These are phyloP conservation scores for Triticum turgidum DNA, from an alignment of 176 grass and related monocot genomes.

Conservation along the genomic window DNA sequence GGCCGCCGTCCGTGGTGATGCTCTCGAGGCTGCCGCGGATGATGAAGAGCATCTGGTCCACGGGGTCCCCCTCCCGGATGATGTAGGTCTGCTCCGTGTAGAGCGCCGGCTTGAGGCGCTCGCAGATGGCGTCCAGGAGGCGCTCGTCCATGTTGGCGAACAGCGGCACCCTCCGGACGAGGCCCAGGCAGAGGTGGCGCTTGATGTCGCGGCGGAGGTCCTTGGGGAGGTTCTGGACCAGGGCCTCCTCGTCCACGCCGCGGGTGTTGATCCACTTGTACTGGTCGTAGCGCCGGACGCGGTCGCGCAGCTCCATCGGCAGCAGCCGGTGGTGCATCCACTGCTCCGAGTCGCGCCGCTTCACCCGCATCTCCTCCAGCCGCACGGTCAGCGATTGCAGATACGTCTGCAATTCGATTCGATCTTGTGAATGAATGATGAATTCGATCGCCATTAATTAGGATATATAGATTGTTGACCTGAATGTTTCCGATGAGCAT, in stretches of 20 bases:
- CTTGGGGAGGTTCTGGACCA: slow-evolving; percentile 71
- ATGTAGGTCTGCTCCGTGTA: slow-evolving; percentile 66
- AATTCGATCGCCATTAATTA: no score
- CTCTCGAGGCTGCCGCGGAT: slow-evolving; percentile 65
- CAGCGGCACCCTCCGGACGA: slow-evolving; percentile 61
- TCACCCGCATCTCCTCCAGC: slow-evolving; percentile 70
- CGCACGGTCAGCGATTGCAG: slow-evolving; percentile 68
- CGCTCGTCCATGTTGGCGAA: slow-evolving; percentile 86
- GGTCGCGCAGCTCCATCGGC: slow-evolving; percentile 58
- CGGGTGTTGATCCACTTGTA: slow-evolving; percentile 81
- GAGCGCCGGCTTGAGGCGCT: slow-evolving; percentile 58
- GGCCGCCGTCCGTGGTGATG: slow-evolving; percentile 64
- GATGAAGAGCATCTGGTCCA: slow-evolving; percentile 79
- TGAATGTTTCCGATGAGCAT: slow-evolving; percentile 85
- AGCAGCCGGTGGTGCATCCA: slow-evolving; percentile 82
- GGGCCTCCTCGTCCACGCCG: slow-evolving; percentile 71
- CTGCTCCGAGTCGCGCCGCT: slow-evolving; percentile 75
- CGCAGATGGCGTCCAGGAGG: slow-evolving; percentile 77
- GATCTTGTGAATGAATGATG: no score
- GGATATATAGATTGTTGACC: slow-evolving; percentile 1
- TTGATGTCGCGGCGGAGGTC: slow-evolving; percentile 85
- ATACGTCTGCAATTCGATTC: slow-evolving; percentile 41
- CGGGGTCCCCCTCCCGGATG: slow-evolving; percentile 60
- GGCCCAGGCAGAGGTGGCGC: slow-evolving; percentile 74
- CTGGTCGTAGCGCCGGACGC: slow-evolving; percentile 72